Evolutionary conservation across 2,329 filamentous ascomycete genomes (phyloP), one percentile per base, ranked within the genome.

Genomic region (Alternaria arbusti): DNA sequence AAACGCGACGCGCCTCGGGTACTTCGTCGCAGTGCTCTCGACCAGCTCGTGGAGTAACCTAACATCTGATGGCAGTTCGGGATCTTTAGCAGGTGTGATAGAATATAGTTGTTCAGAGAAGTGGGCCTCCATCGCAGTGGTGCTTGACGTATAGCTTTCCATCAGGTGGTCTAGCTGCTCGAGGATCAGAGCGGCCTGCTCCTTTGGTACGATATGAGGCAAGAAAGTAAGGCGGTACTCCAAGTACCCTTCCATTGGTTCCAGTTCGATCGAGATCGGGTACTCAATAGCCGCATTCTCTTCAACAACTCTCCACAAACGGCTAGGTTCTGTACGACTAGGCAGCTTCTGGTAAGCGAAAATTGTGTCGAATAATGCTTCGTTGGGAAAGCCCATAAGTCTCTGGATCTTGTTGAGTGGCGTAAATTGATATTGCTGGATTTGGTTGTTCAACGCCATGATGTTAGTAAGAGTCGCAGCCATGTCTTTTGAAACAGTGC

Each of bases 291-390:
- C 87, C 6, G 91, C 90, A 54, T 87, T 82, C 62, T 97, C 93
- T 15, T 88, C 82, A 1, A 87, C 66, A 0, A 91, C 67, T 7
- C 82, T 82, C 90, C 92, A 96, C 0, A 84, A 30, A 80, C 69
- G 56, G 2, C 59, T 69, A 64, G 51, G 36, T 62, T 58, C 36
- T 57, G 68, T 17, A 55, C 80, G 68, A 10, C 28, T 59, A 9
- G 66, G 20, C 61, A 83, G 73, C 67, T 91, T 92, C 73, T 97
- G 94, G 73, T 94, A 95, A 0, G 93, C 91, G 63, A 97, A 88
- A 1, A 97, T 84, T 0, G 93, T 95, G 73, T 97, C 94, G 70
- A 97, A 97, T 0, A 96, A 83, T 0, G 86, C 82, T 7, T 87
- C 85, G 23, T 90, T 87, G 0, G 89, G 83, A 61, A 87, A 85